These are phyloP conservation scores for Zygotorulaspora danielsina DNA, from an alignment of 805 yeast species.

Conservation along the genomic window DNA sequence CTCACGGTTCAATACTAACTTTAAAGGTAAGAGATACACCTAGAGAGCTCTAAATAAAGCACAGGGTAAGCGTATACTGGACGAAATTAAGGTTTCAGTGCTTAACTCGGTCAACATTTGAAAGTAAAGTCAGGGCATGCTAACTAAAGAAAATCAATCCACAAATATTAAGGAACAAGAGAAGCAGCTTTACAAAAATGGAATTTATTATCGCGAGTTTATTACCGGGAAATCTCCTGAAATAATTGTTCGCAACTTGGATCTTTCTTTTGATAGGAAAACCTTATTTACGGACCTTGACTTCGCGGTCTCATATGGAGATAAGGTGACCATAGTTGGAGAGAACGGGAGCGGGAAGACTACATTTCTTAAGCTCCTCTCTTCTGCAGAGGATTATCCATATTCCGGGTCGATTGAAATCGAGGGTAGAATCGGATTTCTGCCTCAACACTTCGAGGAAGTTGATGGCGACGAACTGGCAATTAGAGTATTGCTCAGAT, in stretches of 20 bases:
- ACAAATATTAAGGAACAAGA: conserved; percentile 5
- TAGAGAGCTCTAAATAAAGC: neutral
- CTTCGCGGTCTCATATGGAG: conserved; percentile 14
- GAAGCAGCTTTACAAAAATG: conserved; percentile 11
- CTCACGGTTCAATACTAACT: neutral
- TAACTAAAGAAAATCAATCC: conserved; percentile 4
- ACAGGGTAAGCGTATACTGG: neutral
- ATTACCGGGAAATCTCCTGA: conserved; percentile 15
- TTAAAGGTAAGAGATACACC: neutral
- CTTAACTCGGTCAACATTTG: neutral
- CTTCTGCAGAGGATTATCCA: conserved; percentile 32
- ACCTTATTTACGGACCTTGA: conserved; percentile 16
- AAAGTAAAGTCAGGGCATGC: neutral
- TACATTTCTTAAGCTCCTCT: conserved; percentile 45
- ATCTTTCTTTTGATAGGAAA: conserved; percentile 14
- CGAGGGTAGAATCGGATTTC: conserved; percentile 17
- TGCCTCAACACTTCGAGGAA: conserved; percentile 19
- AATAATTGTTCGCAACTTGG: conserved; percentile 11
- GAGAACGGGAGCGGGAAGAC: conserved; percentile 52
- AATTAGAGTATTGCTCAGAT: conserved; percentile 12
- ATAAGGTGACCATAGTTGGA: conserved; percentile 43
- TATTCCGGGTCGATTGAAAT: conserved; percentile 17
- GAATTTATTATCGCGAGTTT: conserved; percentile 14
- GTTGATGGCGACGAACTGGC: conserved; percentile 15
- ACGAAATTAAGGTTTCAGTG: neutral